phyloP scores from a whole-genome alignment of 345 rosid genomes.

The Citropsis articulata region DNA sequence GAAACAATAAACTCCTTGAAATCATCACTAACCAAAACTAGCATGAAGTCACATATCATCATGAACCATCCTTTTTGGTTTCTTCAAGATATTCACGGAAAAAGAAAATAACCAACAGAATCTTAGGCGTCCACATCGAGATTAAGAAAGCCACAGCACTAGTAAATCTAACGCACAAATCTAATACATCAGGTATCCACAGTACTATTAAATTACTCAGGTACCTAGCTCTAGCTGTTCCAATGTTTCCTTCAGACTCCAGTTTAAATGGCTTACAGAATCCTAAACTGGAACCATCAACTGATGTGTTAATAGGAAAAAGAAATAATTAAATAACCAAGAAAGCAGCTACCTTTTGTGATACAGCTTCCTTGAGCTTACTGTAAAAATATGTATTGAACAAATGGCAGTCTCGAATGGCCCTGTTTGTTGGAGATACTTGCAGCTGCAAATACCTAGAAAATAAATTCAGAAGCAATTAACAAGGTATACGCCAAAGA shows the following conservation, averaged over 20 bases:
- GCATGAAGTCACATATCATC: not conserved
- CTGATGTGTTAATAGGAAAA: conserved; percentile 20
- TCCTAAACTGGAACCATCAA: conserved; percentile 12
- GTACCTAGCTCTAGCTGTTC: not conserved
- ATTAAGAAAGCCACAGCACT: not conserved
- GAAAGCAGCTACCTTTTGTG: conserved; percentile 53
- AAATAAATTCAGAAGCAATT: conserved; percentile 11
- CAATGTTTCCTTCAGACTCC: not conserved
- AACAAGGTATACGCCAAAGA: conserved; percentile 1
- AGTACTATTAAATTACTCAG: not conserved
- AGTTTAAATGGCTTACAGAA: not conserved
- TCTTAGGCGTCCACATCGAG: not conserved
- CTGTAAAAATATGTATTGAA: conserved; percentile 85
- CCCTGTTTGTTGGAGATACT: conserved; percentile 42
- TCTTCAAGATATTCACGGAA: not conserved
- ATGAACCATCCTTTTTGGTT: not conserved
- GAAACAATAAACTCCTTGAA: not conserved
- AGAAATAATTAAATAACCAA: conserved; percentile 3
- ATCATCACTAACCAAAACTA: not conserved
- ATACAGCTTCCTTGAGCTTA: conserved; percentile 76
- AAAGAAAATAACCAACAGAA: not conserved
- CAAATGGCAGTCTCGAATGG: conserved; percentile 55
- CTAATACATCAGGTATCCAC: not conserved
- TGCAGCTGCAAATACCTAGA: conserved; percentile 72
- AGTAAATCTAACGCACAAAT: conserved; percentile 4